Conservation (phyloP, 352 stramenopile species). For the Phytophthora palmivora region DNA sequence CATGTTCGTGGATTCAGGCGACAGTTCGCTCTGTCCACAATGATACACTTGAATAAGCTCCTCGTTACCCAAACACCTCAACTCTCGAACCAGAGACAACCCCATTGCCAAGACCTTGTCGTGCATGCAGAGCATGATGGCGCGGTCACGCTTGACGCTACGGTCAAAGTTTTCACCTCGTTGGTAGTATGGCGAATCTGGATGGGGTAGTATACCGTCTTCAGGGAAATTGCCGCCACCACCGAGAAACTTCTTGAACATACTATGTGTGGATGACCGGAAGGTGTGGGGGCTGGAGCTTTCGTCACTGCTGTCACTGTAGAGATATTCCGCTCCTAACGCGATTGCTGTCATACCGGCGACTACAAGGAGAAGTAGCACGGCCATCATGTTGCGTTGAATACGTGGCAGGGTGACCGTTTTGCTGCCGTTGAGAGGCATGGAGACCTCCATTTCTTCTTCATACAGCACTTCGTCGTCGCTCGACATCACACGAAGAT, state of each 20-base stretch:
- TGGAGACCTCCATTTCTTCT: slow-evolving; percentile 12
- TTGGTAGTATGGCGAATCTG: slow-evolving; percentile 28
- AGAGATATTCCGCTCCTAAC: slow-evolving; percentile 21
- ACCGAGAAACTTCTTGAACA: slow-evolving; percentile 8
- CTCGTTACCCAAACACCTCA: slow-evolving; percentile 31
- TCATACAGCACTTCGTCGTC: slow-evolving; percentile 15
- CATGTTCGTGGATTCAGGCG: slow-evolving; percentile 17
- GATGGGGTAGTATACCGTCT: slow-evolving; percentile 23
- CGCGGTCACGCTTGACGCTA: slow-evolving; percentile 27
- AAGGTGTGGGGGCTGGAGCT: slow-evolving; percentile 10
- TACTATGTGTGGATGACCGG: slow-evolving; percentile 5
- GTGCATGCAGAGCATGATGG: slow-evolving; percentile 46
- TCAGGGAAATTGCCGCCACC: slow-evolving; percentile 13
- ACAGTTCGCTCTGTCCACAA: slow-evolving; percentile 40
- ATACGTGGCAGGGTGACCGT: slow-evolving; percentile 14
- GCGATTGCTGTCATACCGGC: slow-evolving; percentile 18
- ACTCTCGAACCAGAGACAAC: slow-evolving; percentile 25
- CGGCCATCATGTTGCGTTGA: slow-evolving; percentile 22
- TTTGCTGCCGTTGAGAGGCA: slow-evolving; percentile 19
- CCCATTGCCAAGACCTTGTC: slow-evolving; percentile 31
- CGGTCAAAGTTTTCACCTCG: slow-evolving; percentile 28
- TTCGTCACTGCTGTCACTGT: slow-evolving; percentile 1
- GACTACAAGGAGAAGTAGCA: slow-evolving; percentile 21
- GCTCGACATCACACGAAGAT: slow-evolving; percentile 3
- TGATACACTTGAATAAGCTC: slow-evolving; percentile 36